Evolutionary conservation across 306 rosid genomes (phyloP), one percentile per base, ranked within the genome.

Genomic region (Vicia villosa): DNA sequence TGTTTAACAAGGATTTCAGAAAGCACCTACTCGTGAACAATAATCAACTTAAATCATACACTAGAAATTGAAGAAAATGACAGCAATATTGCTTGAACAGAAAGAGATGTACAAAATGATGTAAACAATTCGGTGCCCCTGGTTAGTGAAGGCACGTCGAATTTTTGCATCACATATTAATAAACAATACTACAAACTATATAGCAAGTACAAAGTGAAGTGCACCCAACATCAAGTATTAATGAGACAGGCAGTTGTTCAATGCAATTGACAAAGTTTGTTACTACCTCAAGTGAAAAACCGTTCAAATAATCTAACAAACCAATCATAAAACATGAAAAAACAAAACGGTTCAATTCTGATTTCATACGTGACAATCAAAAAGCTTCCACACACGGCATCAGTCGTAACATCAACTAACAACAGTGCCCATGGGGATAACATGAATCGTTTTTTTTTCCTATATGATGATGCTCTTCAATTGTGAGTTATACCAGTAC

Each of bases 301-400:
- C 54, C 50, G 15, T 28, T 32, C 16, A 77, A 57, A 62, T 62
- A 72, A 59, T 43, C 38, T 37, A 26, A 38, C 62, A 54, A 46
- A 51, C 14, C 37, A 58, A 59, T 22, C 30, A 70, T 42, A 34
- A 54, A 56, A 47, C 42, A 64, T n/a, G 42, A 63, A 10, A 51
- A 19, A 68, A 26, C 8, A 63, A 72, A 58, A 15, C 55, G 5
- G 45, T 16, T 34, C 45, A 16, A 30, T 28, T 72, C 37, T 14
- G 9, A 43, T 36, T 43, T 19, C 45, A 38, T 14, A 28, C 3
- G 11, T 40, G 69, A 38, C 28, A 26, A 63, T 28, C 12, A 58
- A 79, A 63, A 10, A 56, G 20, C 51, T 2, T 11, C 7, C 52
- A 28, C 16, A 21, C 24, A 32, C 45, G 40, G 59, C 24, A 66